A percentile compares a stretch with the other conserved stretches of the same genome.
Conservation (phyloP, 345 rosid species). For the Moringa oleifera region DNA sequence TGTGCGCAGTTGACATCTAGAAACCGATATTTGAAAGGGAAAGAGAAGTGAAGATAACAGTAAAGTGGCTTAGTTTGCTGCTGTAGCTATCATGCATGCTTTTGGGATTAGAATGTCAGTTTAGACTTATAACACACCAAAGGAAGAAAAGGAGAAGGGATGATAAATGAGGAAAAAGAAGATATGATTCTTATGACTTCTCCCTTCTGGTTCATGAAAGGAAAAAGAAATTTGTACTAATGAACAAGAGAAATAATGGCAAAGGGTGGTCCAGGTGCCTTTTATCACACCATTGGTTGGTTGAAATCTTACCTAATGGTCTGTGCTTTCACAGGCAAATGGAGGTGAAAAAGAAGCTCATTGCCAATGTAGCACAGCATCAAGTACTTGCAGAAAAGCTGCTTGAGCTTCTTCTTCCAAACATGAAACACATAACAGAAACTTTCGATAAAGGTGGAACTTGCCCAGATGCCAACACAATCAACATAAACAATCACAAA, state of each 20-base stretch:
- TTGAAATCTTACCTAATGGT: slow-evolving; percentile 22
- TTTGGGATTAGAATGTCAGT: background rate
- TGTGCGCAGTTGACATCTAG: too few species aligned
- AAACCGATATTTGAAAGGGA: too few species aligned
- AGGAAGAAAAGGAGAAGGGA: background rate
- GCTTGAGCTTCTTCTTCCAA: slow-evolving; percentile 15
- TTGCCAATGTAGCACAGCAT: slow-evolving; percentile 9
- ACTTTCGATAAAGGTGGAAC: background rate
- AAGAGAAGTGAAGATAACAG: background rate
- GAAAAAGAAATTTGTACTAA: background rate
- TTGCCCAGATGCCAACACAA: slow-evolving; percentile 8
- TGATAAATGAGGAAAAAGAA: background rate
- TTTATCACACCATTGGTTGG: slow-evolving; percentile 20
- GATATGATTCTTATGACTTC: background rate
- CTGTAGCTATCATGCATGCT: slow-evolving; percentile 2
- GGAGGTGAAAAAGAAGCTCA: slow-evolving; percentile 1
- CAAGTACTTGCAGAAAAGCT: slow-evolving; percentile 10
- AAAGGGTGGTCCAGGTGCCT: slow-evolving; percentile 19
- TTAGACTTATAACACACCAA: background rate
- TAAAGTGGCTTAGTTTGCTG: slow-evolving; percentile 13
- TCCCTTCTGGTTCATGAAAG: background rate
- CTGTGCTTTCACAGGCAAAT: slow-evolving; percentile 21
- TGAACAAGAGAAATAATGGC: background rate
- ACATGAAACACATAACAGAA: slow-evolving; percentile 5
- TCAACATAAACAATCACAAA: slow-evolving; percentile 5